phyloP scores from a whole-genome alignment of 768 basidiomycete genomes.

The Pleurotus tuber-regium region DNA sequence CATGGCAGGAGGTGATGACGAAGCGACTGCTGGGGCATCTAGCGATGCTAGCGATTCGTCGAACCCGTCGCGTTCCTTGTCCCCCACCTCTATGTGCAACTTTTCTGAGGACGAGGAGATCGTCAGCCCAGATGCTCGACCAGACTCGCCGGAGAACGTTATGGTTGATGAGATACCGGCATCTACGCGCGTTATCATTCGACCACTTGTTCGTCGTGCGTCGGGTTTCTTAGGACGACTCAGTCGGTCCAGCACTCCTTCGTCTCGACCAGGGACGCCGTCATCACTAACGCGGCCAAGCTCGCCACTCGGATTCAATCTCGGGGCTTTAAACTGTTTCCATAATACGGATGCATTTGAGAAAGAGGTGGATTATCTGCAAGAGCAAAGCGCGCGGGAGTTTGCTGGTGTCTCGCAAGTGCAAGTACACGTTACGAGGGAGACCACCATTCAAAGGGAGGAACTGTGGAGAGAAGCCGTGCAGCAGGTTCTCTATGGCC shows the following conservation, averaged over 20 bases:
- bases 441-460: slow-evolving; percentile 6
- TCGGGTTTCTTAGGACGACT: neutral
- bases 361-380: slow-evolving; percentile 4
- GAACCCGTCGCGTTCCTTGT: neutral
- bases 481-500: slow-evolving; percentile 10
- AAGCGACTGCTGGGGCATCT: neutral
- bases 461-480: slow-evolving; percentile 12
- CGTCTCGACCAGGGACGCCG: slow-evolving; percentile 8
- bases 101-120: neutral
- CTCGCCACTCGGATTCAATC: slow-evolving; percentile 2
- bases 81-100: neutral
- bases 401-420: neutral
- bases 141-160: neutral
- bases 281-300: slow-evolving; percentile 7
- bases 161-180: slow-evolving; percentile 1
- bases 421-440: slow-evolving; percentile 6
- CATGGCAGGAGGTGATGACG: neutral
- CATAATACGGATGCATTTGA: slow-evolving; percentile 8
- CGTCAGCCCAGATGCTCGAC: neutral
- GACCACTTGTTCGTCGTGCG: slow-evolving; percentile 5
- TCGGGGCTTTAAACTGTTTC: slow-evolving; percentile 8
- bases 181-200: slow-evolving; percentile 9
- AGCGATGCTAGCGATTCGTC: neutral
- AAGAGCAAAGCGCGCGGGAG: neutral
- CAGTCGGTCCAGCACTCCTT: neutral